Conservation (phyloP, 805 yeast species). For the Ogataea pini region DNA sequence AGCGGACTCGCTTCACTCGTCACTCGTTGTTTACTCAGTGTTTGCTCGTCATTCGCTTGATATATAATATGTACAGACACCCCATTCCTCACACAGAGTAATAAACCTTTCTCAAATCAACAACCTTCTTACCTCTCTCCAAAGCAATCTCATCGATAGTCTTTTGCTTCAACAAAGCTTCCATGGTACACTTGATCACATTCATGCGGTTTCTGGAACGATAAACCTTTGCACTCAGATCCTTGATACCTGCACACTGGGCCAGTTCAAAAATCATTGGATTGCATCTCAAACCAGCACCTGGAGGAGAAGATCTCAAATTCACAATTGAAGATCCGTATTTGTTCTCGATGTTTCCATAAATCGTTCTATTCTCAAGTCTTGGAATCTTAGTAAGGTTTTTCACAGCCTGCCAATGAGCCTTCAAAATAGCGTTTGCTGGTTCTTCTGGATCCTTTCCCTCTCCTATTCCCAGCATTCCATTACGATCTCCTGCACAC, state of each 20-base stretch:
- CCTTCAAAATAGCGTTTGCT: constrained; percentile 73
- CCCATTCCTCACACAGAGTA: constrained; percentile 48
- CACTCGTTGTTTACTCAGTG: not conserved
- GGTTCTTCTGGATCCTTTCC: constrained; percentile 84
- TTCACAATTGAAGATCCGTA: constrained; percentile 84
- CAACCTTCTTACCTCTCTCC: constrained; percentile 91
- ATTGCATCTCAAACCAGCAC: constrained; percentile 90
- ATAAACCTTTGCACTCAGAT: constrained; percentile 86
- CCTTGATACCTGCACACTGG: constrained; percentile 91
- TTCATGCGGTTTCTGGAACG: constrained; percentile 94
- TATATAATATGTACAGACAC: constrained; percentile 11
- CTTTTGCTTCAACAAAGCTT: constrained; percentile 77
- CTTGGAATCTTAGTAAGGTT: constrained; percentile 80
- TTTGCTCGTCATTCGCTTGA: not conserved
- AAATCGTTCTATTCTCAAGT: constrained; percentile 87
- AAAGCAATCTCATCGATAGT: constrained; percentile 85
- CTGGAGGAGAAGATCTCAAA: constrained; percentile 86
- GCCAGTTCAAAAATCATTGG: constrained; percentile 89
- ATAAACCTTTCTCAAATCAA: constrained; percentile 88
- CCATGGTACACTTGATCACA: constrained; percentile 85
- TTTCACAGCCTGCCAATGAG: constrained; percentile 92
- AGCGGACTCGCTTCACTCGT: too few species aligned
- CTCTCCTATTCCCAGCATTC: constrained; percentile 93
- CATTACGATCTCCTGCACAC: constrained; percentile 89
- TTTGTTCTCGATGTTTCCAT: constrained; percentile 78